Evolutionary conservation across 1,139 yeast species (phyloP).

Genomic region (Candida tropicalis): DNA sequence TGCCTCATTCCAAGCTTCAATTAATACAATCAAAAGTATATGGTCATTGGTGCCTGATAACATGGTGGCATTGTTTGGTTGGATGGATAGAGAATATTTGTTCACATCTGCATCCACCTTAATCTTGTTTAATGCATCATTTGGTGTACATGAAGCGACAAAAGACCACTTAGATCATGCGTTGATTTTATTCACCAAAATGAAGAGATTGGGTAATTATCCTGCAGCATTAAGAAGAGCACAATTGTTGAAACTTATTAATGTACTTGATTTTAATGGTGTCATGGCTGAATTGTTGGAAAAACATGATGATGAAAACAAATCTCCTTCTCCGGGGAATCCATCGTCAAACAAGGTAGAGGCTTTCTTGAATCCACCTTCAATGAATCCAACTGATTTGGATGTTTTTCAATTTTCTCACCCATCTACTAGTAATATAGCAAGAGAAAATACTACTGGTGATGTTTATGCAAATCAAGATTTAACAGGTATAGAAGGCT

Average conservation of each 20-base stretch:
- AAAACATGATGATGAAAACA: constrained; percentile 57
- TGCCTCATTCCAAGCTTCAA: constrained; percentile 83
- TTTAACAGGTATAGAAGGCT: constrained; percentile 48
- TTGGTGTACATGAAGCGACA: constrained; percentile 81
- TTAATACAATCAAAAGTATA: constrained; percentile 71
- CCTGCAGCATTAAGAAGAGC: constrained; percentile 78
- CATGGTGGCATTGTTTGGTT: constrained; percentile 83
- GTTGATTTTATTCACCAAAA: constrained; percentile 64
- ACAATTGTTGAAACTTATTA: constrained; percentile 65
- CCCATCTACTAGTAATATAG: background rate
- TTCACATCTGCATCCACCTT: constrained; percentile 82
- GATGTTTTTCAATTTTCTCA: constrained; percentile 25
- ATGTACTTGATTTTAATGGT: constrained; percentile 69
- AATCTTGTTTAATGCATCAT: constrained; percentile 75
- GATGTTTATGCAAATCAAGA: constrained; percentile 39
- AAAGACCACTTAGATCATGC: constrained; percentile 76
- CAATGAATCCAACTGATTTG: constrained; percentile 18
- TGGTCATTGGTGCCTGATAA: constrained; percentile 75
- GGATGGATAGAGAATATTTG: constrained; percentile 86
- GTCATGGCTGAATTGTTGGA: constrained; percentile 57
- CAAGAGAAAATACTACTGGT: constrained; percentile 15
- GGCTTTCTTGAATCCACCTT: constrained; percentile 11
- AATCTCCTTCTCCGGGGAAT: constrained; percentile 1
- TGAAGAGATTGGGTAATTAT: constrained; percentile 76
- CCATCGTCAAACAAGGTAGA: background rate